Evolutionary conservation across 495 filamentous ascomycete species (phyloP).

Genomic region (Aspergillus sparsus): DNA sequence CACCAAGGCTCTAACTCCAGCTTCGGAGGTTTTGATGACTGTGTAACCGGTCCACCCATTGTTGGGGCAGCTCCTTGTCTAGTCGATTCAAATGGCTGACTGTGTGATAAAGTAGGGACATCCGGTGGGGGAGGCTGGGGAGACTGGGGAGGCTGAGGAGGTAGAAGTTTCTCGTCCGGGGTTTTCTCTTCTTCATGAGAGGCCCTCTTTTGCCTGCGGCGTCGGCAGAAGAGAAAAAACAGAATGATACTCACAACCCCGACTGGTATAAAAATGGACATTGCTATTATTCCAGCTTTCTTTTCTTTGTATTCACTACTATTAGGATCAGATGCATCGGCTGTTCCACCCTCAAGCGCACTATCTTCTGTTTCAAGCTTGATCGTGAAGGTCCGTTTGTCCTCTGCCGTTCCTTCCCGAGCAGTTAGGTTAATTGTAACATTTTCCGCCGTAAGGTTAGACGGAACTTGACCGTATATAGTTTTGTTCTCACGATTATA

Average conservation of each 20-base stretch:
- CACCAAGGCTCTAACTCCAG: constrained; percentile 42
- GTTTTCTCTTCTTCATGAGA: constrained; percentile 32
- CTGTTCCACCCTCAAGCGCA: constrained; percentile 11
- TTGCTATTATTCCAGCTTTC: constrained; percentile 49
- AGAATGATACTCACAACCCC: constrained; percentile 35
- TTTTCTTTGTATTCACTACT: constrained; percentile 20
- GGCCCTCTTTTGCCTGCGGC: constrained; percentile 33
- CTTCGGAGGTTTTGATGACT: constrained; percentile 36
- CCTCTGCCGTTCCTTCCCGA: constrained; percentile 45
- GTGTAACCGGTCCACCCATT: constrained; percentile 16
- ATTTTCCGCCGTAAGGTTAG: constrained; percentile 38
- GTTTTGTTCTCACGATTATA: constrained; percentile 59
- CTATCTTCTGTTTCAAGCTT: constrained; percentile 38
- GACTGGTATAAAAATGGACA: constrained; percentile 46
- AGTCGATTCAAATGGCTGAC: constrained; percentile 32
- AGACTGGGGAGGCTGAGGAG: constrained; percentile 29
- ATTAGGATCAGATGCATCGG: constrained; percentile 6
- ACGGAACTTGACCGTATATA: constrained; percentile 65
- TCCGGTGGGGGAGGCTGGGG: constrained; percentile 26
- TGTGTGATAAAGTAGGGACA: constrained; percentile 32
- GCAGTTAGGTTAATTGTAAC: constrained; percentile 54
- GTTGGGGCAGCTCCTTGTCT: constrained; percentile 22
- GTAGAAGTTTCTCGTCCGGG: constrained; percentile 28
- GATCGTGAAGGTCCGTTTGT: constrained; percentile 53
- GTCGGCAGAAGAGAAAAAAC: constrained; percentile 46